phyloP scores from a whole-genome alignment of 2,329 filamentous ascomycete genomes.

The Chrysoporthe puriensis region DNA sequence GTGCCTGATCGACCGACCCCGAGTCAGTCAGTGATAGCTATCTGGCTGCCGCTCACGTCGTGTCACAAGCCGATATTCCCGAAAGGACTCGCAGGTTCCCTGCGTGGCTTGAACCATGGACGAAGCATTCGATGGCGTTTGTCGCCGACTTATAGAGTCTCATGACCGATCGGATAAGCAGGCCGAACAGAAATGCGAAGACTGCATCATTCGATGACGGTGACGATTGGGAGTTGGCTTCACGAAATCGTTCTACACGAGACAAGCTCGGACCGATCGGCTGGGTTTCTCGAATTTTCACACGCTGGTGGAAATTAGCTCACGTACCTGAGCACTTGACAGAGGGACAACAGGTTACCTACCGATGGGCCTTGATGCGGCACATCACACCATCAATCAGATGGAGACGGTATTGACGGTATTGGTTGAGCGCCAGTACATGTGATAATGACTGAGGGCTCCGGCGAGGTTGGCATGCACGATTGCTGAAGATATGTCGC shows the following conservation, averaged over 20 bases:
- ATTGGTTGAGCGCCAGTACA: neutral
- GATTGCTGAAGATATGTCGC: neutral
- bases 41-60: constrained; percentile 21
- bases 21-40: constrained; percentile 30
- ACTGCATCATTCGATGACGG: neutral
- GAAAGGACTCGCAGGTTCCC: constrained; percentile 19
- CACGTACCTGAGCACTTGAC: neutral
- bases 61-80: constrained; percentile 13
- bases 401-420: neutral
- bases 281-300: neutral
- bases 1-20: constrained; percentile 47
- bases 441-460: constrained; percentile 22
- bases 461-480: constrained; percentile 5
- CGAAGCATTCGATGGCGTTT: constrained; percentile 27
- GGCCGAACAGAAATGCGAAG: neutral
- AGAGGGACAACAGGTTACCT: neutral
- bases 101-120: constrained; percentile 31
- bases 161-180: neutral
- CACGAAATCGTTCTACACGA: neutral
- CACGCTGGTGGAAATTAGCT: neutral
- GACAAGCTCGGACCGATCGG: constrained; percentile 1
- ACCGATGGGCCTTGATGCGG: neutral
- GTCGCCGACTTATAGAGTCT: constrained; percentile 15
- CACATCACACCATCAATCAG: neutral
- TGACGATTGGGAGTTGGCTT: neutral